Percentiles rank a stretch among this genome's conserved stretches.
These are phyloP conservation scores for Podaxis rugospora DNA, from an alignment of 768 basidiomycete genomes.

Conservation along the genomic window DNA sequence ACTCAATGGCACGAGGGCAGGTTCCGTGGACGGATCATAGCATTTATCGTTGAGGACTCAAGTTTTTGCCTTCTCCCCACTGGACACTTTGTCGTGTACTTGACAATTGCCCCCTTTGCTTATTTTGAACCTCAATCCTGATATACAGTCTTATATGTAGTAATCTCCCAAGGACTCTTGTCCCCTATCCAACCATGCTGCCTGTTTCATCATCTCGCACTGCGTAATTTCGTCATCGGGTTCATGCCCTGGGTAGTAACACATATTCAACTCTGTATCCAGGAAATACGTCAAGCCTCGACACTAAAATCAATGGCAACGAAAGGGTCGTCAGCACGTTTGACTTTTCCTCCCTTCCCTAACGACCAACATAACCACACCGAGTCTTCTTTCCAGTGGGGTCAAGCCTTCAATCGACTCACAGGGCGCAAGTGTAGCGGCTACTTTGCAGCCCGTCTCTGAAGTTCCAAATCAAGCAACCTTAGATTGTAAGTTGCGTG, in stretches of 20 bases:
- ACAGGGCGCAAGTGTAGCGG: background rate
- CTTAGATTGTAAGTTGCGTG: constrained; percentile 28
- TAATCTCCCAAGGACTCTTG: no score
- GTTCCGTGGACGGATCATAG: background rate
- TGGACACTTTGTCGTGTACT: background rate
- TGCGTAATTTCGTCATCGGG: background rate
- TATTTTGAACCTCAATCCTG: background rate
- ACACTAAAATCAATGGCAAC: background rate
- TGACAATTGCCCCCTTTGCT: background rate
- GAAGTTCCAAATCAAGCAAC: constrained; percentile 15
- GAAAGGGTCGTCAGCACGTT: background rate
- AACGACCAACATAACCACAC: background rate
- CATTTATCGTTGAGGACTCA: background rate
- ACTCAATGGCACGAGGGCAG: background rate
- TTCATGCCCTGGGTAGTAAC: background rate
- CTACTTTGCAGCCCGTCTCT: background rate
- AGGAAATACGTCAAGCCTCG: background rate
- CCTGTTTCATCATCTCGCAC: background rate
- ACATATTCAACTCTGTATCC: background rate
- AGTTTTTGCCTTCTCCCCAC: background rate
- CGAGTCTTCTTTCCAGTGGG: background rate
- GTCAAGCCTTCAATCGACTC: background rate
- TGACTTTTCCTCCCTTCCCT: background rate
- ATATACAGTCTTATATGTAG: background rate
- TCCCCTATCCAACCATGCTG: background rate